Percentiles rank a stretch among this genome's conserved stretches.
phyloP scores from a whole-genome alignment of 164 flowering plant species.

The Umbellularia californica region DNA sequence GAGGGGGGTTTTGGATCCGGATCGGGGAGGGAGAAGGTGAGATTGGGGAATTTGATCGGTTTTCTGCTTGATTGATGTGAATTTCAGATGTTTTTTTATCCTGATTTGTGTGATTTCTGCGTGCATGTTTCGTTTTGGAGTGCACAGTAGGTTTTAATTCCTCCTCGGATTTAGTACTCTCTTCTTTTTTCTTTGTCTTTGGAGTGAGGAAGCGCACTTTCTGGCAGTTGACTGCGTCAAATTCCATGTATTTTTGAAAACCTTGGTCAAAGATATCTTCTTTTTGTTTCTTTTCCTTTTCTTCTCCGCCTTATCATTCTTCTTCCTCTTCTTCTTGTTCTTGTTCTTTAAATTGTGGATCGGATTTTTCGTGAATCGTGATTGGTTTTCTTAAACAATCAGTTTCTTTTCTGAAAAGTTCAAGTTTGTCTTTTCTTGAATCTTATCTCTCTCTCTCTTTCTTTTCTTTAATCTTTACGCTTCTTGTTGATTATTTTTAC shows the following conservation, averaged over 20 bases:
- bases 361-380: background rate
- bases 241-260: background rate
- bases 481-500: background rate
- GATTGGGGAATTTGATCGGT: background rate
- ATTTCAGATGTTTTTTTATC: too few relatives aligned
- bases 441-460: background rate
- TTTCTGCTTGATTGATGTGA: background rate
- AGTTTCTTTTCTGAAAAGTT: background rate
- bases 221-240: background rate
- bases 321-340: too few relatives aligned
- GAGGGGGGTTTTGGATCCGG: conserved; percentile 1
- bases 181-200: too few relatives aligned
- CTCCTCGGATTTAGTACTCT: too few relatives aligned
- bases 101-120: too few relatives aligned
- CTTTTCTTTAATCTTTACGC: too few relatives aligned
- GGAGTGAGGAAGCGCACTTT: too few relatives aligned
- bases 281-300: background rate
- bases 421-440: background rate
- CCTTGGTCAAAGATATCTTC: background rate
- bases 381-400: background rate
- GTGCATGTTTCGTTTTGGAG: too few relatives aligned
- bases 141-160: too few relatives aligned
- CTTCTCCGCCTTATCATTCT: background rate
- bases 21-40: conserved; percentile 26
- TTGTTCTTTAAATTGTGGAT: background rate